Evolutionary conservation across 305 asterid genomes (phyloP).

Genomic region (Fraxinus latifolia): DNA sequence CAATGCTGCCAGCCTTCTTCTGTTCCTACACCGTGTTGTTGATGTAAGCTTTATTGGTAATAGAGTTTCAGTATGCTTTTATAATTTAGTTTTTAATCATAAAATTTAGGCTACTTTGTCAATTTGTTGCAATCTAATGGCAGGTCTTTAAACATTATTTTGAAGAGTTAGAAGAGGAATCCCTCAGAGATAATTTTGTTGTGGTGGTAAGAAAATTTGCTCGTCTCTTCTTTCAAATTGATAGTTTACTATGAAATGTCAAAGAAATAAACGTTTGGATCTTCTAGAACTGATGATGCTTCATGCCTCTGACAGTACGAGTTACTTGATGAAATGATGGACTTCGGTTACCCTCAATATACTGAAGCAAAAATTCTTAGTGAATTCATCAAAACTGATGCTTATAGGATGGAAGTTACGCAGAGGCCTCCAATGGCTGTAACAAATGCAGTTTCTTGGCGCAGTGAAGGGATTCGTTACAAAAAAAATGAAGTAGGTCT

Average conservation of each 20-base stretch:
- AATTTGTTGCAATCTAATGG: conserved; percentile 19
- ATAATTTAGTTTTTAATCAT: background rate
- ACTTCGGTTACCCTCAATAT: conserved; percentile 94
- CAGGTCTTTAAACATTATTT: conserved; percentile 94
- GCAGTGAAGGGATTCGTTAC: conserved; percentile 91
- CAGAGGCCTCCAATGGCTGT: conserved; percentile 99
- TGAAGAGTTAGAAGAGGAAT: conserved; percentile 90
- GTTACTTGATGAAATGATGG: conserved; percentile 96
- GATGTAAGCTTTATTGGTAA: conserved; percentile 63
- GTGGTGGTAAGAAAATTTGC: conserved; percentile 68
- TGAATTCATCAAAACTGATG: conserved; percentile 98
- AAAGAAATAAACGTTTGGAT: background rate
- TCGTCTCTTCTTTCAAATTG: conserved; percentile 2
- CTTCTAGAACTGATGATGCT: conserved; percentile 8
- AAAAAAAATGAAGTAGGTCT: conserved; percentile 83
- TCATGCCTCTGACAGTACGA: conserved; percentile 58
- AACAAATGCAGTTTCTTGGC: conserved; percentile 99
- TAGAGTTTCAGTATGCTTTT: conserved; percentile 14
- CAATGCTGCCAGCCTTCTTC: conserved; percentile 90
- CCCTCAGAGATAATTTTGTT: conserved; percentile 93
- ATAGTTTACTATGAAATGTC: background rate
- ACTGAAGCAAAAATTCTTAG: conserved; percentile 97
- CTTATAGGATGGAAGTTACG: conserved; percentile 90
- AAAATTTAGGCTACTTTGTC: background rate
- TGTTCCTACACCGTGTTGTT: conserved; percentile 88